These are phyloP conservation scores for Schwanniomyces vanrijiae DNA, from an alignment of 805 yeast genomes.

Conservation along the genomic window DNA sequence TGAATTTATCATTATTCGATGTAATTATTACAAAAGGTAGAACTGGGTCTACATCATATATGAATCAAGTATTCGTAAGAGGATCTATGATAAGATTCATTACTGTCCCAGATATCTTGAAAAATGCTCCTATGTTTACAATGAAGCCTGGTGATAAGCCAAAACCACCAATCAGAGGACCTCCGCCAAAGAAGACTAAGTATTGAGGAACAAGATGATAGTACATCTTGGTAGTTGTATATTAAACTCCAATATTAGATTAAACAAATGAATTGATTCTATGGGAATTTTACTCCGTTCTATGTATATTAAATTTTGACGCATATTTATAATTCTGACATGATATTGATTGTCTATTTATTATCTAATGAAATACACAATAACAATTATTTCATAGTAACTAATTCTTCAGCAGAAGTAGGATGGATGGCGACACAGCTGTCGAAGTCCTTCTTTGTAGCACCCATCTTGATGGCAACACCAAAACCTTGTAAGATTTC, in stretches of 20 bases:
- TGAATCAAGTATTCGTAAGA: slow-evolving; percentile 84
- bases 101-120: slow-evolving; percentile 83
- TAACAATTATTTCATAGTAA: slow-evolving; percentile 56
- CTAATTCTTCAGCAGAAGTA: slow-evolving; percentile 96
- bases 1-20: slow-evolving; percentile 86
- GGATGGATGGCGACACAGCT: slow-evolving; percentile 98
- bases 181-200: slow-evolving; percentile 40
- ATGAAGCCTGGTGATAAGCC: slow-evolving; percentile 59
- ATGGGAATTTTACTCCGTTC: not conserved
- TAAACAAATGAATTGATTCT: not conserved
- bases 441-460: slow-evolving; percentile 95
- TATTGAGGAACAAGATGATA: slow-evolving; percentile 10
- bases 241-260: not conserved
- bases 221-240: not conserved
- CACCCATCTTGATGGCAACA: slow-evolving; percentile 98
- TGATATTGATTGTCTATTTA: not conserved
- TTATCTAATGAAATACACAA: not conserved
- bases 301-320: not conserved
- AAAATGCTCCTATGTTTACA: slow-evolving; percentile 85
- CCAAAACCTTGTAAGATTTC: slow-evolving; percentile 98
- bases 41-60: slow-evolving; percentile 71
- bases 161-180: slow-evolving; percentile 70
- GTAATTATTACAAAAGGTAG: slow-evolving; percentile 69
- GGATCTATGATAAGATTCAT: slow-evolving; percentile 88
- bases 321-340: not conserved